Evolutionary conservation across 148 eudicot species (phyloP).

Genomic region (Hydrangea macrophylla): DNA sequence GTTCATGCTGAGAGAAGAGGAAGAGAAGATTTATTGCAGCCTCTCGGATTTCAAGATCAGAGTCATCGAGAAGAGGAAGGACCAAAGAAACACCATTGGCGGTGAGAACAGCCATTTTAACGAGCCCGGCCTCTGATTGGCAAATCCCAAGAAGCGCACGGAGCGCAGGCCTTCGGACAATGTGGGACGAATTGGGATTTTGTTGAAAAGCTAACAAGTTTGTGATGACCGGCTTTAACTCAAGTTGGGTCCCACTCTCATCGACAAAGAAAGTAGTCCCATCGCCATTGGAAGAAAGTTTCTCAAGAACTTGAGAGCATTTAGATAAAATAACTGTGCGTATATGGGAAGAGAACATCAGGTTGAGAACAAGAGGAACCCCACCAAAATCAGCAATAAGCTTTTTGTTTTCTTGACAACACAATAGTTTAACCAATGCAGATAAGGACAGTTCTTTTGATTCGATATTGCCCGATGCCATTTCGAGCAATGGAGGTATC

Average conservation of each 20-base stretch:
- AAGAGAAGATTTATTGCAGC: constrained; percentile 32
- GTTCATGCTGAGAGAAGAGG: constrained; percentile 40
- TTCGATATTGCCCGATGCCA: constrained; percentile 35
- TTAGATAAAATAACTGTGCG: constrained; percentile 22
- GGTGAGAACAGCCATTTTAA: constrained; percentile 33
- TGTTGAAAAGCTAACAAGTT: constrained; percentile 29
- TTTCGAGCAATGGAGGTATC: constrained; percentile 37
- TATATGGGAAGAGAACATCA: constrained; percentile 21
- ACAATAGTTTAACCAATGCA: constrained; percentile 29
- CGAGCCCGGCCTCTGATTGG: constrained; percentile 27
- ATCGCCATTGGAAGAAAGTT: constrained; percentile 34
- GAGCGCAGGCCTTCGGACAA: constrained; percentile 27
- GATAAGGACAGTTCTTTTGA: constrained; percentile 36
- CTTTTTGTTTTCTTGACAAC: constrained; percentile 24
- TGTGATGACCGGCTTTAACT: constrained; percentile 21
- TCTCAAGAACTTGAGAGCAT: constrained; percentile 32
- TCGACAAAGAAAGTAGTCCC: constrained; percentile 33
- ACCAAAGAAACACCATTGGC: constrained; percentile 32
- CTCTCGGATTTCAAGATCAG: constrained; percentile 30
- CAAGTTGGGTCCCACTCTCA: constrained; percentile 24
- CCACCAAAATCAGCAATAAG: constrained; percentile 31
- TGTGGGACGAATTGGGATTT: constrained; percentile 21
- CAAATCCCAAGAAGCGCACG: constrained; percentile 32
- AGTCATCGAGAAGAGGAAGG: constrained; percentile 35
- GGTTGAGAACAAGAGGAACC: constrained; percentile 27